Evolutionary conservation across 768 basidiomycete genomes (phyloP).

Genomic region (Leccinum sublutescens): DNA sequence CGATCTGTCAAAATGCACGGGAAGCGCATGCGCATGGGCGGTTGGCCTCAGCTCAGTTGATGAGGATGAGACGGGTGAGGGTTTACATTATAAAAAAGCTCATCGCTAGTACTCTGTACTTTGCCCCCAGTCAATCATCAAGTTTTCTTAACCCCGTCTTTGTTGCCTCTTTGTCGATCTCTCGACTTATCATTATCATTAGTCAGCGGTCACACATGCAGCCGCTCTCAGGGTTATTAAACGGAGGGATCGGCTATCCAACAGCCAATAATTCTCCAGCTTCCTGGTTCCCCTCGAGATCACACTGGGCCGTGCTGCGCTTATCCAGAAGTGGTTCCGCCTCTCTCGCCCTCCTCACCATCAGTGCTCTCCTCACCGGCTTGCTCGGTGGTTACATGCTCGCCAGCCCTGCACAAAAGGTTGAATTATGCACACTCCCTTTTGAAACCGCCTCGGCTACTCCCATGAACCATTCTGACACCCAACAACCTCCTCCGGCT

Average conservation of each 20-base stretch:
- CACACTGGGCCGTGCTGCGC: slow-evolving; percentile 14
- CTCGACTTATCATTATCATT: too few species aligned
- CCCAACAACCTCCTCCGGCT: not conserved
- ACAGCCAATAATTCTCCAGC: slow-evolving; percentile 18
- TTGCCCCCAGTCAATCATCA: too few species aligned
- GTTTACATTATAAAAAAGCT: too few species aligned
- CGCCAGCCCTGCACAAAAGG: slow-evolving; percentile 11
- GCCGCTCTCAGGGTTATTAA: not conserved
- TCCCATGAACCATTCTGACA: not conserved
- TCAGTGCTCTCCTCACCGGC: slow-evolving; percentile 21
- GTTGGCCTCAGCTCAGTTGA: too few species aligned
- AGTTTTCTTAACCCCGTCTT: too few species aligned
- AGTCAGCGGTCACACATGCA: not conserved
- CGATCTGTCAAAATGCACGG: too few species aligned
- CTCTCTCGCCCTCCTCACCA: slow-evolving; percentile 18
- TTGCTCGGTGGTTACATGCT: slow-evolving; percentile 28
- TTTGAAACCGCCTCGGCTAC: slow-evolving; percentile 4
- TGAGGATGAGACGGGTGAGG: too few species aligned
- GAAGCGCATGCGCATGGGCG: too few species aligned
- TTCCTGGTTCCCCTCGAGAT: not conserved
- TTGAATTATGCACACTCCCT: slow-evolving; percentile 22
- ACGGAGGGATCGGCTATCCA: slow-evolving; percentile 14
- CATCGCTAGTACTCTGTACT: too few species aligned
- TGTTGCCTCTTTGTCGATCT: too few species aligned
- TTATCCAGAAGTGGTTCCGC: slow-evolving; percentile 15